Percentiles rank a stretch among this genome's conserved stretches.
Evolutionary conservation across 495 filamentous ascomycete species (phyloP).

Genomic region (Neurospora intermedia): DNA sequence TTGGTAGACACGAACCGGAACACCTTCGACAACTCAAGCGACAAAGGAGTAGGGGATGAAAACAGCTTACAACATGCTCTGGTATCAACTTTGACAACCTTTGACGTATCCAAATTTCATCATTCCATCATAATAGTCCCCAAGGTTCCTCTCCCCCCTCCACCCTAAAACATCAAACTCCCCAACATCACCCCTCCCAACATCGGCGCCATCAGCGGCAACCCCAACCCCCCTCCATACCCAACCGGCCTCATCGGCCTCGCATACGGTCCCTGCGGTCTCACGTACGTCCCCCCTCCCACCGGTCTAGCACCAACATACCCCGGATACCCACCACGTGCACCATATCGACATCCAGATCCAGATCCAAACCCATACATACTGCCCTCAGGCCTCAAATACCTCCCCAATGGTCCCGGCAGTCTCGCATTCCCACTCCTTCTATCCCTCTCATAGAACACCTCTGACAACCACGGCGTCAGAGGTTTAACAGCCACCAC

Average conservation of each 20-base stretch:
- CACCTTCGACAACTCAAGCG: no score
- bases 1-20: no score
- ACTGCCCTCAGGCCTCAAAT: constrained; percentile 14
- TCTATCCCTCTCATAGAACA: constrained; percentile 11
- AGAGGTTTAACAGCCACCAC: constrained; percentile 5
- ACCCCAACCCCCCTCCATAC: neutral
- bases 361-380: constrained; percentile 15
- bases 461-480: constrained; percentile 17
- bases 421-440: neutral
- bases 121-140: no score
- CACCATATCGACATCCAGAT: constrained; percentile 9
- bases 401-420: constrained; percentile 7
- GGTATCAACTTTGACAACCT: no score
- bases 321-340: constrained; percentile 6
- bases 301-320: constrained; percentile 14
- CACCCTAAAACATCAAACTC: constrained; percentile 6
- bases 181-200: constrained; percentile 1
- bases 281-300: constrained; percentile 12
- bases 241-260: neutral
- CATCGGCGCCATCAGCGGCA: constrained; percentile 4
- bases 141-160: neutral
- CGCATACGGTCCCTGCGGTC: constrained; percentile 1
- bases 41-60: no score
- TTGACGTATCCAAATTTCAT: no score
- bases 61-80: no score